Evolutionary conservation across 163 green algal genomes (phyloP), one percentile per base, ranked within the genome.

Genomic region (Trebouxiophyceae sp.): DNA sequence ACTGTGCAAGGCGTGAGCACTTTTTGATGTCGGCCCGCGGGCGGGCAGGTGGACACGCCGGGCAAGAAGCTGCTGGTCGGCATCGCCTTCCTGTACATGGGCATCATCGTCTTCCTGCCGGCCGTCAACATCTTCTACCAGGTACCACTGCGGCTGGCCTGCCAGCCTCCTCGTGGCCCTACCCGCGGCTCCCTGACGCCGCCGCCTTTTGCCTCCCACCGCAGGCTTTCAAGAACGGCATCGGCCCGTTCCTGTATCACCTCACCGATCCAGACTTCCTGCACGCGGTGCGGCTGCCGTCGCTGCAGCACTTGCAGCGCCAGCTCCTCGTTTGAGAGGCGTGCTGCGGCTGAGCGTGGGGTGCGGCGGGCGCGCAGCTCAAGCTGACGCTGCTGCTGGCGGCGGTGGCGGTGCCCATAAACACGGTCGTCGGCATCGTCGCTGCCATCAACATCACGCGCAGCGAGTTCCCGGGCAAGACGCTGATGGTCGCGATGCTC

Each of bases 91-190:
- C 34, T 24, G 0, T 95, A 92, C 65, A 83, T 93, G 29, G 16
- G 29, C 2, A 33, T 95, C 0, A 73, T 91, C 7, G 75, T 95
- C 3, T 59, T 95, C 6, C 29, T 95, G 20, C 89, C 89, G 1
- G 88, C 89, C 54, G 12, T 81, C 30, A 94, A 91, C 69, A 81
- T 96, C 16, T 96, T 96, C 60, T 55, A 82, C 45, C 80, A 90
- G 81, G 85, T 78, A 23, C 22, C n/a, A 16, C n/a, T 31, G 8
- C 12, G 50, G 12, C 19, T 31, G 50, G 12, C 22, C 24, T 12
- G 22, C 12, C 8, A 26, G 6, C n/a, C 5, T 31, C 50, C 19
- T 6, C 19, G 22, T 16, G 50, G 24, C 8, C 39, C 8, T 26
- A 28, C 24, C 5, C 47, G 57, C 28, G 6, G 4, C 24, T 7